These are phyloP conservation scores for Aureobasidium zeae DNA, from an alignment of 2,329 filamentous ascomycete genomes.

Conservation along the genomic window DNA sequence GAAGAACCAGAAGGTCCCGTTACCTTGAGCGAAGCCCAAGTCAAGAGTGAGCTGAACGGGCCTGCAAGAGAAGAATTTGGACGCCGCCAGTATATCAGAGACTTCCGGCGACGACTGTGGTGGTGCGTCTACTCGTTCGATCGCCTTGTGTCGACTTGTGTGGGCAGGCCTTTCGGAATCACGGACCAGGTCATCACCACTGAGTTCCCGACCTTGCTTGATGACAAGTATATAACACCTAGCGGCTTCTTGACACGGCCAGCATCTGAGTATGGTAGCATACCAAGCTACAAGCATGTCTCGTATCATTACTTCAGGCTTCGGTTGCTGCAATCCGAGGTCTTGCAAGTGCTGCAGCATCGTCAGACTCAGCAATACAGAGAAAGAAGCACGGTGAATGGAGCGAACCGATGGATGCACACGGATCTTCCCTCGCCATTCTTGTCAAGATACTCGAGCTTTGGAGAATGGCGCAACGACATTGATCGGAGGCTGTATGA, in stretches of 20 bases:
- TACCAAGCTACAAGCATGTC: constrained; percentile 78
- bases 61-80: constrained; percentile 50
- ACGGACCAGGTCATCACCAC: constrained; percentile 96
- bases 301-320: constrained; percentile 88
- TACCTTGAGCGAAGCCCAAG: constrained; percentile 35
- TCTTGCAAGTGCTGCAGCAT: constrained; percentile 85
- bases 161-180: constrained; percentile 86
- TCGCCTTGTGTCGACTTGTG: constrained; percentile 86
- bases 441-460: constrained; percentile 71
- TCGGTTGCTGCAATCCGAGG: constrained; percentile 83
- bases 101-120: constrained; percentile 79
- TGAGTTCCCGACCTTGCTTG: constrained; percentile 80
- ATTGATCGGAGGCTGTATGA: constrained; percentile 74
- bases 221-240: constrained; percentile 80
- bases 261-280: constrained; percentile 31
- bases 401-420: constrained; percentile 63
- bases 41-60: constrained; percentile 20
- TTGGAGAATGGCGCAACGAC: constrained; percentile 79
- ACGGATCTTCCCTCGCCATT: constrained; percentile 76
- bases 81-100: constrained; percentile 72
- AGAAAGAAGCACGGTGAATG: constrained; percentile 50
- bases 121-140: constrained; percentile 97
- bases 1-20: constrained; percentile 61
- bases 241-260: constrained; percentile 59
- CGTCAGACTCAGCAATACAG: constrained; percentile 77